Evolutionary conservation across 2,329 filamentous ascomycete genomes (phyloP), one percentile per base, ranked within the genome.

Genomic region (Beauveria sp.): DNA sequence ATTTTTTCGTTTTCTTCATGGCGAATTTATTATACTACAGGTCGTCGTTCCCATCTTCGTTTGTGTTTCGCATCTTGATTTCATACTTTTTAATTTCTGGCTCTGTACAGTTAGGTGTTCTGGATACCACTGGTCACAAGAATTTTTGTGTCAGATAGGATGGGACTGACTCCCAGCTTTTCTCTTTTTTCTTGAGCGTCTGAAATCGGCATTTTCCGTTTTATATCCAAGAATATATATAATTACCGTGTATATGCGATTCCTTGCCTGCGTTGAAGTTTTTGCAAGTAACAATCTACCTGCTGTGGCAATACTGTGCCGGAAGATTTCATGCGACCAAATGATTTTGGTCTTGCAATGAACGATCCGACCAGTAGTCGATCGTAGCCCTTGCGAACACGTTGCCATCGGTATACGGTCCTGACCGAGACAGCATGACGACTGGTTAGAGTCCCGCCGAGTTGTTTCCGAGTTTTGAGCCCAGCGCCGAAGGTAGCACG

Each of bases 31-130:
- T 28, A 18, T 55, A 26, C 45, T 18, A 50, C 26, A 50, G 12
- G 28, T 59, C 48, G 26, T 64, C 63, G 56, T 57, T 62, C 31
- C 57, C 53, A 52, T 57, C 3, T 55, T 56, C 60, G 62, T 65
- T 49, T 62, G 34, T 38, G 5, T 50, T 62, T 46, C 40, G 50
- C 22, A 53, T 62, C 34, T 38, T 38, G 34, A 38, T 16, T 38
- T 16, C 2, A 28, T 20, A 52, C 24, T 40, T 52, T 58, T 24
- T 63, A 40, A 34, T 64, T 62, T 59, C 46, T 62, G 66, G 61
- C 59, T 62, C 60, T 63, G 64, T 68, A 65, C 64, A 68, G 70
- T 69, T 70, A 66, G 70, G 71, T 74, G 72, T 74, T 73, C 70
- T 73, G 72, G 72, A 73, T 73, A 73, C 61, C 65, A 66, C 62